phyloP scores from a whole-genome alignment of 495 filamentous ascomycete genomes.

The Podospora tetraspora region DNA sequence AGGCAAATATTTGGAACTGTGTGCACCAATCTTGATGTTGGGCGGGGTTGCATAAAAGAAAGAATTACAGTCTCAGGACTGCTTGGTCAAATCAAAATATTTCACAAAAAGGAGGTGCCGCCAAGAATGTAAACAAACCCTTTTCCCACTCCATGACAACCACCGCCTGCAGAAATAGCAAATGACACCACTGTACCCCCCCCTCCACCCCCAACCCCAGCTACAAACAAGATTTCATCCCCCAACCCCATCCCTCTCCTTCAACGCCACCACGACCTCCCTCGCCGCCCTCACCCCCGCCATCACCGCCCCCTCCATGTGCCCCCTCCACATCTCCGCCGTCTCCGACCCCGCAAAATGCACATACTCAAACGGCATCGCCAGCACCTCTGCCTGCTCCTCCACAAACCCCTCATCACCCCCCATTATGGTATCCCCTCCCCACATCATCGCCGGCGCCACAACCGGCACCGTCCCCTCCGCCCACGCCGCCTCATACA shows the following conservation, averaged over 20 bases:
- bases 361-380: slow-evolving; percentile 29
- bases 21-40: too few species aligned
- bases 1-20: too few species aligned
- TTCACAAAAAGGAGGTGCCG: not conserved
- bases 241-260: not conserved
- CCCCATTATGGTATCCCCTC: not conserved
- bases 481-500: slow-evolving; percentile 1
- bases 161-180: not conserved
- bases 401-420: slow-evolving; percentile 9
- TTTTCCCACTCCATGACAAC: not conserved
- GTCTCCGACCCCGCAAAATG: slow-evolving; percentile 49
- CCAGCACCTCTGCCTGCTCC: slow-evolving; percentile 18
- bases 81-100: not conserved
- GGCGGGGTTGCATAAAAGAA: not conserved
- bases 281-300: slow-evolving; percentile 34
- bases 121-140: not conserved
- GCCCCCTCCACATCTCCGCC: slow-evolving; percentile 41
- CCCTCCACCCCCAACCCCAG: not conserved
- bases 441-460: not conserved
- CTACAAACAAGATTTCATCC: not conserved
- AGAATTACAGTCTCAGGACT: not conserved
- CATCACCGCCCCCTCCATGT: slow-evolving; percentile 47
- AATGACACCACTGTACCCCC: not conserved
- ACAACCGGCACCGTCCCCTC: slow-evolving; percentile 5
- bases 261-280: slow-evolving; percentile 29